Conservation (phyloP, 2,329 filamentous ascomycete species). For the Apiospora phragmitis region DNA sequence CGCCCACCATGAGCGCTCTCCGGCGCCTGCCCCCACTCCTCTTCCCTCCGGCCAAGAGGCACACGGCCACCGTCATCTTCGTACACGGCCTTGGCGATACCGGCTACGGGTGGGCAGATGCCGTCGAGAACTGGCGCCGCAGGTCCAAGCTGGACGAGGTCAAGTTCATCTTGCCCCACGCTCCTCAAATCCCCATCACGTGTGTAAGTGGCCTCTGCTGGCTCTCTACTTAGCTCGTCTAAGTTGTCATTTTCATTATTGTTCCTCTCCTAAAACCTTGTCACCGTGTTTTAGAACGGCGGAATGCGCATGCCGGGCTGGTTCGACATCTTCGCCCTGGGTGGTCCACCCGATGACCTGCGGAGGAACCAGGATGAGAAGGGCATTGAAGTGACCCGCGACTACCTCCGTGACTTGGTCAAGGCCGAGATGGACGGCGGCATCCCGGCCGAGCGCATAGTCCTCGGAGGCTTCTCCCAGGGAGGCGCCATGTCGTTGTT, state of each 20-base stretch:
- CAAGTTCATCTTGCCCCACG: slow-evolving; percentile 92
- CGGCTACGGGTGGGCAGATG: slow-evolving; percentile 74
- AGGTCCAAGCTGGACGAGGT: slow-evolving; percentile 82
- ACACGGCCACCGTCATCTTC: slow-evolving; percentile 95
- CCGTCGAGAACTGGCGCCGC: slow-evolving; percentile 85
- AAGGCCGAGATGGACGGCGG: slow-evolving; percentile 77
- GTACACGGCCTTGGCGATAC: slow-evolving; percentile 89
- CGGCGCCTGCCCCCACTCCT: slow-evolving; percentile 29
- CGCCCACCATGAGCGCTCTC: slow-evolving; percentile 21
- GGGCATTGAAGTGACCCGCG: slow-evolving; percentile 72
- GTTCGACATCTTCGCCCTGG: slow-evolving; percentile 66
- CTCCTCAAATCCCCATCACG: slow-evolving; percentile 84
- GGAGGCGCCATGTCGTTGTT: slow-evolving; percentile 87
- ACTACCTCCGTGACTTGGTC: slow-evolving; percentile 78
- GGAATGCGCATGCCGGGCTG: slow-evolving; percentile 84
- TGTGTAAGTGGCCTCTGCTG: slow-evolving; percentile 52
- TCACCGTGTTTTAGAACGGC: slow-evolving; percentile 54
- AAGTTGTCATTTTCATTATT: background rate
- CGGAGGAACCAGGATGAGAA: slow-evolving; percentile 54
- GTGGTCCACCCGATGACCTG: slow-evolving; percentile 29
- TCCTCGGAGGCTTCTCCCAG: slow-evolving; percentile 84
- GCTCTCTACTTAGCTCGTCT: background rate
- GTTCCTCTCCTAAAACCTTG: background rate
- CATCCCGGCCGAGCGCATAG: slow-evolving; percentile 79
- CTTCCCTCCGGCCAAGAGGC: slow-evolving; percentile 43